Base-by-base conservation (phyloP, 2,329 filamentous ascomycete species). In the Paramyrothecium roridum region DNA sequence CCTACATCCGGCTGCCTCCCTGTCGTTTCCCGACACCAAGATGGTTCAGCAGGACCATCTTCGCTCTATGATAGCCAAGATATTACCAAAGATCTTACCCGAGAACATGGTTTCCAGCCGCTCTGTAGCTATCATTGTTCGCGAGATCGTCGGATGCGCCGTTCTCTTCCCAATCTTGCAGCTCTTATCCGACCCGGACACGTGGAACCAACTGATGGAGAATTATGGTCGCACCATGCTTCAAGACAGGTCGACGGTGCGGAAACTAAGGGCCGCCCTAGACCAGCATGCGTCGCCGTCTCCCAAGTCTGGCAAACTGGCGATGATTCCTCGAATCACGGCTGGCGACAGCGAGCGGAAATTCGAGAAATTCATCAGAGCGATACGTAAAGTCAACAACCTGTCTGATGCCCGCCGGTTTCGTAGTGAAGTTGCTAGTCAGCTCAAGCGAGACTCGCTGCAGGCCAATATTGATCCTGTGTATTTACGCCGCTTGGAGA, bases 161-260 rank as follows among this genome's bases (percentile, higher is more conserved):
- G 87, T 99, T 43, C 77, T 99, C 40, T 87, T 86, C 46, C 95
- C 95, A 1, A 76, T 96, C 21, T 80, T 97, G 67, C 86, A 88
- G 64, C 78, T 92, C 58, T 77, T 99, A 19, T 85, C 90, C 6
- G 93, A 99, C 63, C 93, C 96, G 1, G 96, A 99, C 74, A 96
- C 89, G 10, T 99, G 93, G 93, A 98, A 99, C 66, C 93, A 97
- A 70, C 73, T 96, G 57, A 91, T 98, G 81, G 93, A 98, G 72
- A 93, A 88, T 54, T 91, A 88, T 72, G 89, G 92, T 19, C 87
- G 90, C 51, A 88, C 89, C 23, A 88, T 96, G 77, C 80, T 99
- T 46, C 95, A 98, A 71, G 96, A 99, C 70, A 86, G 96, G 40
- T 98, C 96, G 59, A 97, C 93, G 0, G 93, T 99, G 43, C 87